phyloP scores from a whole-genome alignment of 2,329 filamentous ascomycete species.

The Xylariaceae sp. region DNA sequence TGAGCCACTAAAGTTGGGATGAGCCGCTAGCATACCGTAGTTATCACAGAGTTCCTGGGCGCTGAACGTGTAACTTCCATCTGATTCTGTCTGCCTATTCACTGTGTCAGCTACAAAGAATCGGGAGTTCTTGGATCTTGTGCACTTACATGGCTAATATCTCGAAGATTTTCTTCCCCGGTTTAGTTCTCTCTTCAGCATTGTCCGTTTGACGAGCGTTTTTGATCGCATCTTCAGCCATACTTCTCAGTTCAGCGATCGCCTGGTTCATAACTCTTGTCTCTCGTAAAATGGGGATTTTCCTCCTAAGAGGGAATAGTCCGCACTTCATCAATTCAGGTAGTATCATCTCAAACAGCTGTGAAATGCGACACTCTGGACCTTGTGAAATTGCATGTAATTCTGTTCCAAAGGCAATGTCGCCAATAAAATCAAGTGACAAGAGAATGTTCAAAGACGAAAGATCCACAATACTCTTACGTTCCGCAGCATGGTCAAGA shows the following conservation, averaged over 20 bases:
- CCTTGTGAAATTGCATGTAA: slow-evolving; percentile 28
- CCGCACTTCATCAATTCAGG: slow-evolving; percentile 27
- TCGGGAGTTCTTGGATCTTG: background rate
- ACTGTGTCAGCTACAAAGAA: background rate
- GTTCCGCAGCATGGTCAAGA: slow-evolving; percentile 15
- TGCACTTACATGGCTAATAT: slow-evolving; percentile 22
- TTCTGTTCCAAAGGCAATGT: slow-evolving; percentile 26
- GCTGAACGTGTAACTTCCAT: slow-evolving; percentile 27
- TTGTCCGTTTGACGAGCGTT: slow-evolving; percentile 10
- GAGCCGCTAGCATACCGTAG: slow-evolving; percentile 13
- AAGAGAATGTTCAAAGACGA: slow-evolving; percentile 24
- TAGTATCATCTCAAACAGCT: slow-evolving; percentile 26
- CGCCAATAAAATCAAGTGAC: slow-evolving; percentile 26
- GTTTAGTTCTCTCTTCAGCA: slow-evolving; percentile 13
- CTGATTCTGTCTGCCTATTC: slow-evolving; percentile 22
- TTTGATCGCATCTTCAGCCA: slow-evolving; percentile 25
- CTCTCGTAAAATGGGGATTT: slow-evolving; percentile 18
- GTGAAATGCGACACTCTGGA: slow-evolving; percentile 21
- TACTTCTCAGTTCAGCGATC: slow-evolving; percentile 20
- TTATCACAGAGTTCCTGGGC: slow-evolving; percentile 25
- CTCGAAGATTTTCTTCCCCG: slow-evolving; percentile 27
- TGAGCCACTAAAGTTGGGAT: background rate
- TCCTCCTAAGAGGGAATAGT: slow-evolving; percentile 19
- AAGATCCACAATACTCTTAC: slow-evolving; percentile 10
- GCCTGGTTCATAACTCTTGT: slow-evolving; percentile 25